Base-by-base conservation (phyloP, 768 basidiomycete genomes). In the Boletus pseudopeckii region DNA sequence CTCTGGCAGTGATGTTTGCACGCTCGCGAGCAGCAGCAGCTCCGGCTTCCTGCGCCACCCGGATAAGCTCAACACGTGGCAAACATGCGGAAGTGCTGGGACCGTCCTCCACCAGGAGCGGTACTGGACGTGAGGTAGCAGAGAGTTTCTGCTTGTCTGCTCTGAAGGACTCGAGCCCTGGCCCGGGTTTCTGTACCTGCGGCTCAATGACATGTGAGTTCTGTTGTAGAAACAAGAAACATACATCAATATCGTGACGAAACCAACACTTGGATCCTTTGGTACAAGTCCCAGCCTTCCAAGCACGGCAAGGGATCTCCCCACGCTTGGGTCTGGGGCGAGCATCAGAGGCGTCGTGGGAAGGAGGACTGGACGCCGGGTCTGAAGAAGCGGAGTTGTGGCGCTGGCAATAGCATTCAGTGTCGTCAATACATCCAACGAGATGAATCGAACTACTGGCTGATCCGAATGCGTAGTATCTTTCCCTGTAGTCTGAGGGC, bases 251-350 rank as follows among this genome's bases (percentile, higher is more conserved):
- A 38, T 66, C 62, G 46, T 77, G 76, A 10, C n/a, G 43, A 45
- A 65, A 76, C 45, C 64, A 56, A 51, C 76, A 76, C 44, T 65
- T 66, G 8, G 64, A 50, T 17, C 74, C 75, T 54, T 61, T 71
- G 49, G 60, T 52, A 60, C 77, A 77, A 8, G 62, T 65, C 40
- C 76, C 75, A 48, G 64, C 64, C 45, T 65, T 74, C 76, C 74
- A 74, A 47, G 66, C 60, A 34, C 54, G 62, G 58, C 69, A 71
- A 45, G 60, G 60, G 1, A 13, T 50, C 14, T 57, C 56, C 40
- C 53, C 56, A 45, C 49, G 55, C 54, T 67, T 69, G 58, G 62
- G 40, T 55, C 60, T 60, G 53, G 54, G 60, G 8, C 56, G 53
- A 40, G 52, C 45, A 55, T 52, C 57, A 56, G 62, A 60, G 52